Base-by-base conservation (phyloP, 139 green algal species). In the Haematococcus sp. region DNA sequence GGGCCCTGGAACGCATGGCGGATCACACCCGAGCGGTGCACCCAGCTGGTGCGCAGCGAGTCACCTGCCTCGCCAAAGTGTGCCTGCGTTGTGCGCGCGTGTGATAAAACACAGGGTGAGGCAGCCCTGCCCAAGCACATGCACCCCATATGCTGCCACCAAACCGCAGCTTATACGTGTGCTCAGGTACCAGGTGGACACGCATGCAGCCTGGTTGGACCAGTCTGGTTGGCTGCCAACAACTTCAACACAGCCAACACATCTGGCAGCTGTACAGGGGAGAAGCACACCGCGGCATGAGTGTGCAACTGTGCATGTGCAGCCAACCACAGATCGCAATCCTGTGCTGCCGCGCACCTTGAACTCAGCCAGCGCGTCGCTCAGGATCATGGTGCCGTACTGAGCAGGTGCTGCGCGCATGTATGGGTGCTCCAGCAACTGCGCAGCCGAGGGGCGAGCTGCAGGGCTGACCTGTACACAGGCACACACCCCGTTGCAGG, bases 361-460 rank as follows among this genome's bases (percentile, higher is more conserved):
- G 65, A 79, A 79, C 20, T 55, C 40, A 11, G 40, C 22, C 33
- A 79, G 27, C 20, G 74, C 74, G 5, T 79, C 74, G 35, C 44
- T 23, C 34, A 79, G 65, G 51, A 79, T 25, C 65, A 43, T 55
- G 17, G n/a, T 65, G 30, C 66, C 34, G 55, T 68, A 69, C 31
- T 74, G 74, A 2, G 22, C 32, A 31, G 66, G 64, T 1, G 55
- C 52, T 16, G 55, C 55, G 2, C 43, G 56, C 30, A 79, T 60
- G 63, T 55, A 79, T 52, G 65, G 74, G 55, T 79, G 74, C 23
- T 31, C 55, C 65, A 79, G 65, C 27, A 68, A 51, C 52, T 73
- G 43, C 4, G 32, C 28, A 0, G 74, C 66, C n/a, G 7, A 74
- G 1, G 72, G 65, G 0, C 74, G 74, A 40, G 61, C 35, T 20